Conservation (phyloP, 495 filamentous ascomycete species). For the Elaphomyces granulatus region DNA sequence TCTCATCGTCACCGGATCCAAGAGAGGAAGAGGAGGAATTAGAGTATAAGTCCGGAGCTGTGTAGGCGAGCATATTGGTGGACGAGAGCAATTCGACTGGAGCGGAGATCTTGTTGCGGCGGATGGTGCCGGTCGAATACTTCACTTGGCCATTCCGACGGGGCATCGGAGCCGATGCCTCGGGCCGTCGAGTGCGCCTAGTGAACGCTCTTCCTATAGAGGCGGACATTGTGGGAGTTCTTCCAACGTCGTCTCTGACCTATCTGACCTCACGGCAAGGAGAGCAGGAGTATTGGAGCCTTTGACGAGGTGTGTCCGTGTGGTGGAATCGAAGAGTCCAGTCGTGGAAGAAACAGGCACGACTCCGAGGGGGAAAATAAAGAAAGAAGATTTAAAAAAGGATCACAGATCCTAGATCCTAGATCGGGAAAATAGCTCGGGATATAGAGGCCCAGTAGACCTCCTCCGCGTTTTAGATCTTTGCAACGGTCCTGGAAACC, state of each 20-base stretch:
- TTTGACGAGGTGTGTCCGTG: neutral
- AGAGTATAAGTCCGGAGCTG: slow-evolving; percentile 64
- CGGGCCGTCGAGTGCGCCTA: slow-evolving; percentile 37
- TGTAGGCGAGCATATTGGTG: slow-evolving; percentile 91
- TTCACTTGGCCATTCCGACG: slow-evolving; percentile 34
- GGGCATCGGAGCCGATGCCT: slow-evolving; percentile 35
- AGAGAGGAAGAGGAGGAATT: slow-evolving; percentile 42
- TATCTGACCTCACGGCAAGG: neutral
- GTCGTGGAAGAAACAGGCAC: neutral
- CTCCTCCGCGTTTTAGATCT: neutral
- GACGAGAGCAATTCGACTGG: slow-evolving; percentile 82
- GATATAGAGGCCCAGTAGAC: neutral
- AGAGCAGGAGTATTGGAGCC: neutral
- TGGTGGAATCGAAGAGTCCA: neutral
- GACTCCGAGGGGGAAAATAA: neutral
- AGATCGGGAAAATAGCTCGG: neutral
- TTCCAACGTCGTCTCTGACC: too few relatives aligned
- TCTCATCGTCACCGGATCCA: slow-evolving; percentile 45
- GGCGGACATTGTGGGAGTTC: slow-evolving; percentile 26
- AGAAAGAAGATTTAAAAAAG: neutral
- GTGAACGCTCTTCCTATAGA: slow-evolving; percentile 54
- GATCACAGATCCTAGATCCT: neutral
- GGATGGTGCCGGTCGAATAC: slow-evolving; percentile 33
- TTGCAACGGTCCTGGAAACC: neutral
- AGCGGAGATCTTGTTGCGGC: slow-evolving; percentile 61